phyloP scores from a whole-genome alignment of 768 basidiomycete species.

The Boletus fagicola region DNA sequence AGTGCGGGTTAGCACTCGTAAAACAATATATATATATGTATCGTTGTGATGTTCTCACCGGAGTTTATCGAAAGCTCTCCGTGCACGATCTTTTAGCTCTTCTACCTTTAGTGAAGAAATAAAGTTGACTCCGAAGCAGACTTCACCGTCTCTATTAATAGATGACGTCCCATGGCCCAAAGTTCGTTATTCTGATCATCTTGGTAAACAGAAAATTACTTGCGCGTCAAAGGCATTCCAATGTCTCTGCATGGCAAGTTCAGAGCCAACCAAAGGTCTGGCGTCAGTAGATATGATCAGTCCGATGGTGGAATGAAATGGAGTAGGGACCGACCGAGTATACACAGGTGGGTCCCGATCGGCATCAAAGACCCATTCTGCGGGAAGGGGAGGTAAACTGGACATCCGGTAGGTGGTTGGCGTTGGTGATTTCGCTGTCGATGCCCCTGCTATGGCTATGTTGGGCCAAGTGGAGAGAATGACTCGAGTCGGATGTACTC shows the following conservation, averaged over 20 bases:
- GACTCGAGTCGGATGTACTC: not conserved
- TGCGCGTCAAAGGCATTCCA: slow-evolving; percentile 13
- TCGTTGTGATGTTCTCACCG: slow-evolving; percentile 4
- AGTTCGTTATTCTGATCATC: not conserved
- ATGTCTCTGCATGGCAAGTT: slow-evolving; percentile 10
- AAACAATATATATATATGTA: not conserved
- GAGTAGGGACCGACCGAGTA: slow-evolving; percentile 12
- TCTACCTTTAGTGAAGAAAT: slow-evolving; percentile 6
- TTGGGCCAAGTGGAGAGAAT: not conserved
- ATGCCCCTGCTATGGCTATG: not conserved
- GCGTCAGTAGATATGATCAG: not conserved
- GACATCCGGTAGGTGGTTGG: not conserved
- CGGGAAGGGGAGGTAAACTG: not conserved
- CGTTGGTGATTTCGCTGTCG: not conserved
- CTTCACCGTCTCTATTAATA: slow-evolving; percentile 13
- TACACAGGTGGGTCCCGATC: slow-evolving; percentile 11
- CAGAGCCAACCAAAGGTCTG: slow-evolving; percentile 19
- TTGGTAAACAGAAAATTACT: not conserved
- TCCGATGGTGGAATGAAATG: not conserved
- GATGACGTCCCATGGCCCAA: too few relatives aligned
- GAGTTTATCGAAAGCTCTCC: slow-evolving; percentile 19
- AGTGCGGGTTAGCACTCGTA: not conserved
- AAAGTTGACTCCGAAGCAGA: slow-evolving; percentile 20
- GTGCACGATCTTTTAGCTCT: slow-evolving; percentile 10
- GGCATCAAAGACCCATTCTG: slow-evolving; percentile 10